A percentile compares a stretch with the other conserved stretches of the same genome.
Conservation (phyloP, 2,329 filamentous ascomycete genomes). For the Diaporthe sp. region DNA sequence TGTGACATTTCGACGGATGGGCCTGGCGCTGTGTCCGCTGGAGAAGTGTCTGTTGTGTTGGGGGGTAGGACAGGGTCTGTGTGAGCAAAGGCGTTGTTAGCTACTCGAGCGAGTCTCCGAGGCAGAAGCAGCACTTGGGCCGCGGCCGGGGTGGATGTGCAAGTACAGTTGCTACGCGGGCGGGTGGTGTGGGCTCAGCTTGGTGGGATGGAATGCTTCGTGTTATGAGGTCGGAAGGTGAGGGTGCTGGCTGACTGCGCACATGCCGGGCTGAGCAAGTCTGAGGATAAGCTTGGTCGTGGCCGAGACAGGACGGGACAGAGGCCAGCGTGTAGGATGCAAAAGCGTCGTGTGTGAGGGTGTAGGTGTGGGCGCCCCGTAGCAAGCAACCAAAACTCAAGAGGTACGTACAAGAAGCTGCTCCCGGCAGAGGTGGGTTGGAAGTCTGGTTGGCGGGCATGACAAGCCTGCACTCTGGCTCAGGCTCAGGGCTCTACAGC, state of each 20-base stretch:
- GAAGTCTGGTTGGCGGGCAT: slow-evolving; percentile 5
- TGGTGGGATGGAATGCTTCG: neutral
- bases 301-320: neutral
- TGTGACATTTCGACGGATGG: slow-evolving; percentile 71
- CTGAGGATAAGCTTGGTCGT: neutral
- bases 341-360: neutral
- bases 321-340: slow-evolving; percentile 9
- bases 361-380: neutral
- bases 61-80: slow-evolving; percentile 2
- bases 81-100: neutral
- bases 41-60: slow-evolving; percentile 37
- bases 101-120: neutral
- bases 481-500: neutral
- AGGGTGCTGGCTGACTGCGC: slow-evolving; percentile 12
- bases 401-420: slow-evolving; percentile 17
- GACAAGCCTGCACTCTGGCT: neutral
- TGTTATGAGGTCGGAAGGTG: slow-evolving; percentile 21
- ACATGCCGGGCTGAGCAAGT: slow-evolving; percentile 10
- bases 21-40: slow-evolving; percentile 40
- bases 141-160: neutral
- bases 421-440: slow-evolving; percentile 22
- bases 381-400: slow-evolving; percentile 19
- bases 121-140: neutral
- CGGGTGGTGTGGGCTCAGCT: slow-evolving; percentile 4
- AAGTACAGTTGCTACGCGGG: neutral